Base-by-base conservation (phyloP, 1,139 yeast genomes). In the Arxiozyma heterogenica region DNA sequence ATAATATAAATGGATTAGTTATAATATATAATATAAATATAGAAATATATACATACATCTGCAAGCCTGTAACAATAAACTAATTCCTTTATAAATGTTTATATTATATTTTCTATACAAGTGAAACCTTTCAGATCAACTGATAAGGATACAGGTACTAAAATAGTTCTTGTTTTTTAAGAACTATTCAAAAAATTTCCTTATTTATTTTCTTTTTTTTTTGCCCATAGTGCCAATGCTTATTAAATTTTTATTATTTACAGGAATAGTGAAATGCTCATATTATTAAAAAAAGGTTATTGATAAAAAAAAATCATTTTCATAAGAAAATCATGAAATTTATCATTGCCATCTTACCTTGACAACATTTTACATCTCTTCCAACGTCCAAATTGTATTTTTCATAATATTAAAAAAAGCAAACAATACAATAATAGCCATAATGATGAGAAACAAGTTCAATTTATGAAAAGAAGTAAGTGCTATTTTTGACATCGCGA, bases 401-500 rank as follows among this genome's bases (percentile, higher is more conserved):
- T 12, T 34, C 15, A 34, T 34, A 34, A 34, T 34, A 2, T 34
- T 2, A 34, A 12, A n/a, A 34, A 34, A 34, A 34, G 15, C 7
- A 6, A 27, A 27, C 8, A 5, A 27, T 27, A 27, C 6, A 34
- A 34, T 3, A 12, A 12, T 12, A 15, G 15, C 17, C n/a, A 34
- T 4, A 15, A 15, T 15, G n/a, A 34, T 3, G n/a, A 9, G 8
- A 34, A 34, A 15, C 5, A 34, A 15, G n/a, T 34, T 15, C n/a
- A 34, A 34, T 8, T 42, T 59, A 70, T 30, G 75, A 71, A 72
- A 93, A 93, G 76, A 93, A 93, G 71, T 93, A 93, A 50, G 78
- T 78, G 56, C 96, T 87, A 50, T 83, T 79, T 63, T 79, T 78
- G 53, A 93, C 84, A 57, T 79, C 79, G 49, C 75, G 72, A 47